phyloP scores from a whole-genome alignment of 495 filamentous ascomycete species.

The Daldinia concentrica region DNA sequence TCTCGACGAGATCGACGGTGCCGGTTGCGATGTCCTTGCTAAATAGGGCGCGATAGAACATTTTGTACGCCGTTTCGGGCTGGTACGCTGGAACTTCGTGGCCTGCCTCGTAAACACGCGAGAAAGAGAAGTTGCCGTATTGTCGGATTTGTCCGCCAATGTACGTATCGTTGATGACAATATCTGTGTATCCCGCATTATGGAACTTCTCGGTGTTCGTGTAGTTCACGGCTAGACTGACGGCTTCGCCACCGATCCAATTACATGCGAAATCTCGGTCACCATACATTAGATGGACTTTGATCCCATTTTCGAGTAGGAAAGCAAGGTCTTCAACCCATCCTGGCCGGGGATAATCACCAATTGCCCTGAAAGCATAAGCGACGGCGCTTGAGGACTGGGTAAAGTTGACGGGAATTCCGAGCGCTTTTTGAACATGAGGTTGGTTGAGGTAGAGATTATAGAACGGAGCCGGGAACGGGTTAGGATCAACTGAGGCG shows the following conservation, averaged over 20 bases:
- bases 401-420: constrained; percentile 73
- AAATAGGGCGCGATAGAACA: constrained; percentile 67
- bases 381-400: constrained; percentile 62
- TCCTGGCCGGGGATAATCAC: constrained; percentile 61
- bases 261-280: constrained; percentile 71
- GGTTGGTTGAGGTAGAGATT: constrained; percentile 69
- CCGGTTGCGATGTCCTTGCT: constrained; percentile 71
- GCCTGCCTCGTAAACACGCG: constrained; percentile 73
- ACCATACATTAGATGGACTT: constrained; percentile 73
- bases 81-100: constrained; percentile 79
- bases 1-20: constrained; percentile 59
- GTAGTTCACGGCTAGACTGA: constrained; percentile 65
- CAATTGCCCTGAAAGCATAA: constrained; percentile 61
- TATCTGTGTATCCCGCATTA: constrained; percentile 65
- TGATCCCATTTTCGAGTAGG: constrained; percentile 64
- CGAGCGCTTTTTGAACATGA: constrained; percentile 70
- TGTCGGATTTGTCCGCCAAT: constrained; percentile 73
- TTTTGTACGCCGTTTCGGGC: constrained; percentile 66
- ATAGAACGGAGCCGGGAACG: constrained; percentile 66
- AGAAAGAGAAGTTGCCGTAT: constrained; percentile 73
- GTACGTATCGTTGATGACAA: constrained; percentile 55
- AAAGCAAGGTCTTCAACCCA: constrained; percentile 60
- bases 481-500: constrained; percentile 59
- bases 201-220: constrained; percentile 56
- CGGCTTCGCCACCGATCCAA: constrained; percentile 70